These are phyloP conservation scores for Rhizophlyctis rosea DNA, from an alignment of 192 early-diverging fungal species.

Conservation along the genomic window DNA sequence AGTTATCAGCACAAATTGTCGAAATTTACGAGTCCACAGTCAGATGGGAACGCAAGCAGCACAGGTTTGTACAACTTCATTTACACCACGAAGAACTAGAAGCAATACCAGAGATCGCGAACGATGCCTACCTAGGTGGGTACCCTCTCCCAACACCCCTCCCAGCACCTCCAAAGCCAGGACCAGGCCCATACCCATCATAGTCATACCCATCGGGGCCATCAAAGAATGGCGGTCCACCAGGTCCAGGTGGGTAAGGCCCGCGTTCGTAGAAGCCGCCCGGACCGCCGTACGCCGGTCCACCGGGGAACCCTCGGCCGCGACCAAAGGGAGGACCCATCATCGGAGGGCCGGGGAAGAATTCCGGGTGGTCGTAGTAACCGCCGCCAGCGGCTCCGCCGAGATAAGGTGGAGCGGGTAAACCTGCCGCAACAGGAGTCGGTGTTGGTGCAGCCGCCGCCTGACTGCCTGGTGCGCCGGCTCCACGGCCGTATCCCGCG, in stretches of 20 bases:
- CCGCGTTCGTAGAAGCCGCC: slow-evolving; percentile 17
- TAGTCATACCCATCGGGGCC: slow-evolving; percentile 15
- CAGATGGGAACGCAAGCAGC: too few species aligned
- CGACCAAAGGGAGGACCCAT: too few species aligned
- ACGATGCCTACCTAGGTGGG: too few species aligned
- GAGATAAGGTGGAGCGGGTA: too few species aligned
- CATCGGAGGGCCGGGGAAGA: slow-evolving; percentile 22
- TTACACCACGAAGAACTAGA: too few species aligned
- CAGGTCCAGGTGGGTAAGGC: slow-evolving; percentile 18
- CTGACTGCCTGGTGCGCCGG: background rate
- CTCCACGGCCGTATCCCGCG: slow-evolving; percentile 8
- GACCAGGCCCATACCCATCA: slow-evolving; percentile 12
- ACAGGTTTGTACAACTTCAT: too few species aligned
- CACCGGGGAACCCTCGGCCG: slow-evolving; percentile 8
- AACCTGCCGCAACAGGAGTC: too few species aligned
- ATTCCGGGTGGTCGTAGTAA: slow-evolving; percentile 16
- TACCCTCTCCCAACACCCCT: background rate
- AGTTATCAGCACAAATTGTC: too few species aligned
- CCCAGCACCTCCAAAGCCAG: background rate
- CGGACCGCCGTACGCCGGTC: background rate
- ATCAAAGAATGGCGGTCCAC: slow-evolving; percentile 17
- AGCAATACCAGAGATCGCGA: too few species aligned
- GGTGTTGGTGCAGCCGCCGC: too few species aligned
- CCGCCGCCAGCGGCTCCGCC: slow-evolving; percentile 14
- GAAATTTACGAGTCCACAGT: too few species aligned